These are phyloP conservation scores for Pseudogymnoascus verrucosus DNA, from an alignment of 2,329 filamentous ascomycete species.

Conservation along the genomic window DNA sequence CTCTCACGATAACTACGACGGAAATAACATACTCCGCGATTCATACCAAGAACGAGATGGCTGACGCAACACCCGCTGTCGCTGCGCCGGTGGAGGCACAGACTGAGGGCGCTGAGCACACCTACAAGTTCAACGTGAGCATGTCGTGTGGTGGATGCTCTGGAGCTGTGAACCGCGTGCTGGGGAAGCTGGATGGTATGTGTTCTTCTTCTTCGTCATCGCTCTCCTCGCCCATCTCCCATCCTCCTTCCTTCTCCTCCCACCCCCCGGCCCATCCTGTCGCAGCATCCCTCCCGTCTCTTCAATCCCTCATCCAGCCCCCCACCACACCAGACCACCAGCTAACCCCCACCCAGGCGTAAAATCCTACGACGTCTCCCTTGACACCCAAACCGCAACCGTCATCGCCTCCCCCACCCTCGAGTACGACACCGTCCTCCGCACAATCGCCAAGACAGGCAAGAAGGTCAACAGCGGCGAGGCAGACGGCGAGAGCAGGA, in stretches of 20 bases:
- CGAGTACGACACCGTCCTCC: slow-evolving; percentile 71
- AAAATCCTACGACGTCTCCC: slow-evolving; percentile 77
- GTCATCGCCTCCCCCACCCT: slow-evolving; percentile 63
- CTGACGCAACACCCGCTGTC: background rate
- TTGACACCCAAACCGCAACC: slow-evolving; percentile 76
- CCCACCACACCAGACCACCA: background rate
- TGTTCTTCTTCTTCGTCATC: slow-evolving; percentile 13
- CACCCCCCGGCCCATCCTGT: no score
- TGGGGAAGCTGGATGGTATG: slow-evolving; percentile 85
- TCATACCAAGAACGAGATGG: background rate
- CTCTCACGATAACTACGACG: background rate
- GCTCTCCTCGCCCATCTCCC: background rate
- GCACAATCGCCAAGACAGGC: slow-evolving; percentile 89
- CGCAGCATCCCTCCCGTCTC: background rate
- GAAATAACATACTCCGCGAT: slow-evolving; percentile 1
- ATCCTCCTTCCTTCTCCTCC: slow-evolving; percentile 3
- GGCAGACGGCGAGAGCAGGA: slow-evolving; percentile 56
- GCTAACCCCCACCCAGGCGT: slow-evolving; percentile 51
- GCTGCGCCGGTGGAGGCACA: background rate
- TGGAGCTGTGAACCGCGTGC: slow-evolving; percentile 81
- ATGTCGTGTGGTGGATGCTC: slow-evolving; percentile 98
- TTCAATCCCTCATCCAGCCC: background rate
- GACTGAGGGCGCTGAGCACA: slow-evolving; percentile 41
- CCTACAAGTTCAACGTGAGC: slow-evolving; percentile 88
- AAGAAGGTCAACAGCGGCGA: slow-evolving; percentile 78